These are phyloP conservation scores for Fusarium palustre DNA, from an alignment of 2,329 filamentous ascomycete species.

Conservation along the genomic window DNA sequence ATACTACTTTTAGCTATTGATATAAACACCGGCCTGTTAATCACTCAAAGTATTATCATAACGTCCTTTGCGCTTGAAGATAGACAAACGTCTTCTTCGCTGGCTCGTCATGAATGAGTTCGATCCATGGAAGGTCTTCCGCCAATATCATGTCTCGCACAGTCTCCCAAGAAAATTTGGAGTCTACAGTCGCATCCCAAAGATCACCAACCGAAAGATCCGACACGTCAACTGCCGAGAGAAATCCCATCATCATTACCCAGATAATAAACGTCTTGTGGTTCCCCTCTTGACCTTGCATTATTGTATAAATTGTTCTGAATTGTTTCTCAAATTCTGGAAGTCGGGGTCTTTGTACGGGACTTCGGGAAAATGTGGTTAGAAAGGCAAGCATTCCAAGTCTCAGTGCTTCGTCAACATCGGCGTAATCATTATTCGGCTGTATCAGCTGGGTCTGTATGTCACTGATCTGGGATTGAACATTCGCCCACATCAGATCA, in stretches of 20 bases:
- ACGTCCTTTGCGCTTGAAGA: not conserved
- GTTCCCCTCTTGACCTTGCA: rapidly evolving
- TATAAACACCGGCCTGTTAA: rapidly evolving
- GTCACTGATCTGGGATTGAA: not conserved
- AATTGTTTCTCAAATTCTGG: not conserved
- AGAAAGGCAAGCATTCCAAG: constrained; percentile 15
- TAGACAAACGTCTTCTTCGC: rapidly evolving
- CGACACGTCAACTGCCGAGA: not conserved
- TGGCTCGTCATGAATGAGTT: not conserved
- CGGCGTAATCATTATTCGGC: rapidly evolving
- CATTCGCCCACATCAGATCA: not conserved
- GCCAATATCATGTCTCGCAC: rapidly evolving
- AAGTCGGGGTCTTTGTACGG: not conserved
- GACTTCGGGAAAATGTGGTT: not conserved
- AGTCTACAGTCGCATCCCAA: rapidly evolving
- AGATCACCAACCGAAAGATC: rapidly evolving
- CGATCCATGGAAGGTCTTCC: not conserved
- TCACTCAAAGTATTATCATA: rapidly evolving
- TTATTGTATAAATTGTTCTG: rapidly evolving
- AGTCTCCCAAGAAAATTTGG: rapidly evolving
- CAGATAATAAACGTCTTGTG: not conserved
- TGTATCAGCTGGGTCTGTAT: not conserved
- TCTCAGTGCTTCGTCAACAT: not conserved
- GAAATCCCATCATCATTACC: not conserved
- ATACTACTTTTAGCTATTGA: not conserved